phyloP scores from a whole-genome alignment of 495 filamentous ascomycete genomes.

The Cudoniella acicularis region DNA sequence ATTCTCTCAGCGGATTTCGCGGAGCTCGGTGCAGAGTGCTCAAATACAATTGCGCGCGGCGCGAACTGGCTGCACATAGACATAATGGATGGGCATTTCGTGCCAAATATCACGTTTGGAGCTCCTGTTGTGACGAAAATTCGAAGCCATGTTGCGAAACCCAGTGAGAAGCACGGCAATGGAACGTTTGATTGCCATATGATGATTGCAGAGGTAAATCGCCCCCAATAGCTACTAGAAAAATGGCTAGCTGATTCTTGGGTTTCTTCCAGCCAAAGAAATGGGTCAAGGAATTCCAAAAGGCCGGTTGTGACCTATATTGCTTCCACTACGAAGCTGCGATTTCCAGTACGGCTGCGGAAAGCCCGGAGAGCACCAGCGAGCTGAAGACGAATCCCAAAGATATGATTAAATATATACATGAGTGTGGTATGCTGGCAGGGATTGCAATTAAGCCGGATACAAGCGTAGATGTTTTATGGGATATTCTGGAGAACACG shows the following conservation, averaged over 20 bases:
- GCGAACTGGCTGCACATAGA: conserved; percentile 90
- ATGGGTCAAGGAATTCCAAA: conserved; percentile 93
- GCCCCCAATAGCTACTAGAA: not conserved
- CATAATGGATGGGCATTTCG: conserved; percentile 98
- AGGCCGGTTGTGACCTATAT: conserved; percentile 94
- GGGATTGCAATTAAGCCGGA: conserved; percentile 95
- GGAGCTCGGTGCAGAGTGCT: conserved; percentile 78
- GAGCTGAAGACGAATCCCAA: conserved; percentile 69
- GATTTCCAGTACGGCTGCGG: conserved; percentile 74
- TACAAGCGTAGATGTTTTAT: conserved; percentile 85
- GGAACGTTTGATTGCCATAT: conserved; percentile 99
- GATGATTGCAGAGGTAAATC: conserved; percentile 93
- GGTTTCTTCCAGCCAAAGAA: conserved; percentile 70
- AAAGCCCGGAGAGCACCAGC: conserved; percentile 63
- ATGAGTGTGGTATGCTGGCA: conserved; percentile 82
- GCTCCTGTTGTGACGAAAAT: conserved; percentile 93
- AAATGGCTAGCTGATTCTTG: conserved; percentile 1
- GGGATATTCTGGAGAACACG: conserved; percentile 73
- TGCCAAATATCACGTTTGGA: conserved; percentile 97
- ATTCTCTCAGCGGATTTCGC: conserved; percentile 97
- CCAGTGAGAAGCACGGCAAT: conserved; percentile 54
- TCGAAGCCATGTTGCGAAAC: conserved; percentile 69
- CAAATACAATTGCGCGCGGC: conserved; percentile 71
- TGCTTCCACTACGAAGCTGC: conserved; percentile 99
- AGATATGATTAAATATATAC: conserved; percentile 85